phyloP scores from a whole-genome alignment of 768 basidiomycete genomes.

The Mycena indigotica region DNA sequence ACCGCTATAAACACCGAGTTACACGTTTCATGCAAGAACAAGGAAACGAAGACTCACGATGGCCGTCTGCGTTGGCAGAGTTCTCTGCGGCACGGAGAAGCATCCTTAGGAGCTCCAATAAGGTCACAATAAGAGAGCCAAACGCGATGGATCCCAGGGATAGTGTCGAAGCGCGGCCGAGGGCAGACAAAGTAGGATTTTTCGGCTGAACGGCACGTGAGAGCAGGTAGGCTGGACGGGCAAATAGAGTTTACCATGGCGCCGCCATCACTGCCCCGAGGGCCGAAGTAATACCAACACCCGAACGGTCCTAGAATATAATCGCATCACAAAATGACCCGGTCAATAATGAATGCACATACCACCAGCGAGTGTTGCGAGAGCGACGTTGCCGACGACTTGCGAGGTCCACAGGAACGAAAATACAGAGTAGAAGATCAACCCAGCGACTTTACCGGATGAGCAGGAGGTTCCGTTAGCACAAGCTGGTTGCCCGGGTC shows the following conservation, averaged over 20 bases:
- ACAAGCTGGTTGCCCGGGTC: constrained; percentile 54
- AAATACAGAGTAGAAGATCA: constrained; percentile 78
- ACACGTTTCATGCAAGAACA: neutral
- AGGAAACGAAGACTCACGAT: constrained; percentile 50
- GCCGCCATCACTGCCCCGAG: constrained; percentile 59
- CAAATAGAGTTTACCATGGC: too few relatives aligned
- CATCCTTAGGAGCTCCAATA: constrained; percentile 69
- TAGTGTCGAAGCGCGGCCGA: constrained; percentile 73
- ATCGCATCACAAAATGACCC: constrained; percentile 7
- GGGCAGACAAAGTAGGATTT: constrained; percentile 68
- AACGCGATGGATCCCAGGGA: constrained; percentile 87
- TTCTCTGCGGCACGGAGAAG: constrained; percentile 60
- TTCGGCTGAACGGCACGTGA: constrained; percentile 57
- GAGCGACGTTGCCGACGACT: constrained; percentile 75
- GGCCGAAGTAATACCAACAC: constrained; percentile 85
- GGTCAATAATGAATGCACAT: constrained; percentile 55
- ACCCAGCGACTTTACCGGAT: constrained; percentile 72
- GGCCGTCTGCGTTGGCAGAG: constrained; percentile 62
- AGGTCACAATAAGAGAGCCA: constrained; percentile 79
- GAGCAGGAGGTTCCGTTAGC: constrained; percentile 58
- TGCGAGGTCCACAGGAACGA: constrained; percentile 88
- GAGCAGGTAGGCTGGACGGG: too few relatives aligned
- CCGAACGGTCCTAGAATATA: constrained; percentile 14
- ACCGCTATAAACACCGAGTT: constrained; percentile 49
- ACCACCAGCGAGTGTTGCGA: constrained; percentile 81